Evolutionary conservation across 2,329 filamentous ascomycete genomes (phyloP), one percentile per base, ranked within the genome.

Genomic region (Xylariaceae sp.): DNA sequence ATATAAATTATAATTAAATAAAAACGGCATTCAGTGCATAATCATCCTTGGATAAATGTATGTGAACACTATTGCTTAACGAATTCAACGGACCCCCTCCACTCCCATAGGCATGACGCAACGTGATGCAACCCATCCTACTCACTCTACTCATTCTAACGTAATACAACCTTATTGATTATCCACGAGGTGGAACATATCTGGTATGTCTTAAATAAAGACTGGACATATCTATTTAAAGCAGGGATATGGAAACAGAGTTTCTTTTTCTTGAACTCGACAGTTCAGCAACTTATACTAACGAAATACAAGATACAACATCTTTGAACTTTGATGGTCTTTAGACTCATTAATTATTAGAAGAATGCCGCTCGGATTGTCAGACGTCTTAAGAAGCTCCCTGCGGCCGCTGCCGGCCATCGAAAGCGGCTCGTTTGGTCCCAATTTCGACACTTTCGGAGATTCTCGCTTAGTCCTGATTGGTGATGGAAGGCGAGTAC

Each of bases 401-500:
- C 61, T 59, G n/a, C 51, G 61, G 49, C 23, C 48, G 50, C 53
- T 67, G 6, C 65, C 67, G 2, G 50, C 56, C 6, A 67, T 70
- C 42, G 57, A 62, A 20, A 61, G 59, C 40, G 47, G 46, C 19
- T 46, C 59, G 3, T 79, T 79, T 54, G 74, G 70, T 3, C 63
- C 72, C 14, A 66, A 73, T 51, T 79, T 79, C 44, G 77, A 79
- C 59, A 56, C 51, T 23, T 77, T 74, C 57, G 73, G 67, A 3
- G 64, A 69, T 19, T 74, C 72, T 46, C 71, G 72, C 29, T 65
- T 80, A 18, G 72, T 79, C 20, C 72, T 79, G 4, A 69, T 80
- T 9, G 77, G 77, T 1, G 77, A 79, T 59, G 75, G 72, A 32
- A 79, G 75, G 56, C 57, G 18, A 56, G 60, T 50, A n/a, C 6